Conservation (phyloP, 768 basidiomycete genomes). For the Rhizopogon sp. region DNA sequence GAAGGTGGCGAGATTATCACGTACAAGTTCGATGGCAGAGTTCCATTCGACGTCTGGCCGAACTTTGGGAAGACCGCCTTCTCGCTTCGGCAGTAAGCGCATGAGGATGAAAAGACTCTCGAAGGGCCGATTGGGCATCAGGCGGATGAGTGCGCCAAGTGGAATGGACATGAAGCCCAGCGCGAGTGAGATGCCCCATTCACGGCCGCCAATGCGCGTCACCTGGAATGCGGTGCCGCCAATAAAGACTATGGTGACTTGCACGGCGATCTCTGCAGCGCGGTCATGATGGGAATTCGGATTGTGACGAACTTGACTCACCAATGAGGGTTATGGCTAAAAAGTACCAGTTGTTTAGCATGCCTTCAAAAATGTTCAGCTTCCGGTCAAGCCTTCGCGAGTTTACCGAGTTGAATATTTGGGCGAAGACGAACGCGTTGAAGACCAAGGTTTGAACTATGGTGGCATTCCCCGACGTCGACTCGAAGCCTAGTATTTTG, state of each 20-base stretch:
- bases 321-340: constrained; percentile 80
- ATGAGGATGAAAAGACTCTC: constrained; percentile 53
- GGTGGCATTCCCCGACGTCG: constrained; percentile 28
- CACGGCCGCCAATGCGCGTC: constrained; percentile 65
- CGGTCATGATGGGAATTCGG: constrained; percentile 3
- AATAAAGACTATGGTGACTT: constrained; percentile 85
- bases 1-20: constrained; percentile 84
- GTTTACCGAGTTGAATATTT: constrained; percentile 95
- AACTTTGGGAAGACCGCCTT: constrained; percentile 55
- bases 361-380: constrained; percentile 86
- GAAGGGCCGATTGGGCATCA: constrained; percentile 76
- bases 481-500: constrained; percentile 58
- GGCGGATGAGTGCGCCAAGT: constrained; percentile 75
- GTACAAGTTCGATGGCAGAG: constrained; percentile 74
- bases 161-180: constrained; percentile 87
- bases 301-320: constrained; percentile 28
- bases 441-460: constrained; percentile 86
- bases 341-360: constrained; percentile 79
- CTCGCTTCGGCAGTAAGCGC: constrained; percentile 58
- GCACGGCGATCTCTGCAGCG: constrained; percentile 72
- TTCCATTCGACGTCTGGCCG: constrained; percentile 66
- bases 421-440: constrained; percentile 97
- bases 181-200: constrained; percentile 92
- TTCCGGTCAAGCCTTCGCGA: constrained; percentile 81
- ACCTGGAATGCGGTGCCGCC: constrained; percentile 93